Evolutionary conservation across 306 rosid genomes (phyloP).

Genomic region (Rosa persica): DNA sequence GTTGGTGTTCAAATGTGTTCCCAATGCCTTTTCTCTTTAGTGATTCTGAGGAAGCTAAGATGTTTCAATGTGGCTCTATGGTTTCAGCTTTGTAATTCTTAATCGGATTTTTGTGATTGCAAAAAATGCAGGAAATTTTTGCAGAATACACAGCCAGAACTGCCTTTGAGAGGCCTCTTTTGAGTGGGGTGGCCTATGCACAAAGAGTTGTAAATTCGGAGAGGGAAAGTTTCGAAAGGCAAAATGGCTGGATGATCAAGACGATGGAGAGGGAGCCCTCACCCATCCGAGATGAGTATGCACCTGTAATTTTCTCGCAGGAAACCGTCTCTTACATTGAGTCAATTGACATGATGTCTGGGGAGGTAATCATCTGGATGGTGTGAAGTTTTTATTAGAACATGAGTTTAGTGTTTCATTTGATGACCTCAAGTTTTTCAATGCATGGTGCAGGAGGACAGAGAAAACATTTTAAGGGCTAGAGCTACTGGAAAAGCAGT

Average conservation of each 20-base stretch:
- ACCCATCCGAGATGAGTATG: constrained; percentile 84
- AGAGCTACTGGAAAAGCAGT: constrained; percentile 98
- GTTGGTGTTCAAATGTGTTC: background rate
- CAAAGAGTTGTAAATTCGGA: constrained; percentile 74
- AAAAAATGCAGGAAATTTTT: constrained; percentile 74
- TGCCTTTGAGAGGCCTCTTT: constrained; percentile 89
- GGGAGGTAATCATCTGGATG: constrained; percentile 62
- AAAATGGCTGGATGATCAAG: constrained; percentile 89
- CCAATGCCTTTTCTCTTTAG: background rate
- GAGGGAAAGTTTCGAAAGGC: constrained; percentile 74
- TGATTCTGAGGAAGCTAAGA: background rate
- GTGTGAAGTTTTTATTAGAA: background rate
- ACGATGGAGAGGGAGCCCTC: constrained; percentile 87
- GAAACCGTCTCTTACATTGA: constrained; percentile 88
- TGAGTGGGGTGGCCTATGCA: constrained; percentile 97
- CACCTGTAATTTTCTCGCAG: constrained; percentile 90
- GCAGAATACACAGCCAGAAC: constrained; percentile 96
- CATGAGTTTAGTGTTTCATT: constrained; percentile 10
- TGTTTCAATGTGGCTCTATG: background rate
- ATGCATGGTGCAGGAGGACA: constrained; percentile 73
- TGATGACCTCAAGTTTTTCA: constrained; percentile 17
- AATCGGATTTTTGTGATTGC: constrained; percentile 12
- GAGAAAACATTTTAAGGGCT: constrained; percentile 93
- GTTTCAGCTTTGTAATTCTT: background rate
- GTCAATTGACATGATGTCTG: constrained; percentile 98